Conservation (phyloP, 225 moss, liverwort and hornwort species). For the Bryoerythrophyllum caledonicum region DNA sequence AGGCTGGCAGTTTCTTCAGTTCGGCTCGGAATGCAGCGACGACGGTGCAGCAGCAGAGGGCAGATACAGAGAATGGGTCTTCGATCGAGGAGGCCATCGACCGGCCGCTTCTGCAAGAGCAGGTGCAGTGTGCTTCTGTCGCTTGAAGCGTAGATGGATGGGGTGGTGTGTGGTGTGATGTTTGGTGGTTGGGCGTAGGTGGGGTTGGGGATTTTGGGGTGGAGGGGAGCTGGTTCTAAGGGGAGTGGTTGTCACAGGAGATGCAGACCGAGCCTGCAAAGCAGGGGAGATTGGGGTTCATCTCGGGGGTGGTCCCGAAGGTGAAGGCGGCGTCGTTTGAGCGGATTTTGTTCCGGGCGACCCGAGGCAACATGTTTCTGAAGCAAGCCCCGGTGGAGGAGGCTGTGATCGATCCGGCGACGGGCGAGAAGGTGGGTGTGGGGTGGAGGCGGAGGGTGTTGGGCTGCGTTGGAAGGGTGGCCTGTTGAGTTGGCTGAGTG, state of each 20-base stretch:
- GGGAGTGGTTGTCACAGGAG: constrained; percentile 76
- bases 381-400: constrained; percentile 82
- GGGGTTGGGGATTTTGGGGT: not conserved
- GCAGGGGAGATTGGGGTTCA: constrained; percentile 93
- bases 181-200: not conserved
- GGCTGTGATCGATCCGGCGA: constrained; percentile 80
- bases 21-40: constrained; percentile 84
- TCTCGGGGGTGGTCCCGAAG: constrained; percentile 83
- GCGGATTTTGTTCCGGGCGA: constrained; percentile 95
- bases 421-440: constrained; percentile 80
- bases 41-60: constrained; percentile 69
- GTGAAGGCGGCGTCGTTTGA: constrained; percentile 78
- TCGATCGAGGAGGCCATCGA: constrained; percentile 91
- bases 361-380: constrained; percentile 97
- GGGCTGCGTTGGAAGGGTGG: not conserved
- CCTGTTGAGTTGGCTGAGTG: not conserved
- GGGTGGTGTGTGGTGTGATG: not conserved
- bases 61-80: constrained; percentile 71
- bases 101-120: constrained; percentile 87
- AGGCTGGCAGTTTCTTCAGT: constrained; percentile 92
- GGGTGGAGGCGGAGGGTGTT: not conserved
- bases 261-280: constrained; percentile 99
- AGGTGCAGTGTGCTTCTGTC: constrained; percentile 75
- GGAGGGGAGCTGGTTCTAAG: constrained; percentile 31
- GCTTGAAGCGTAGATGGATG: not conserved